These are phyloP conservation scores for Hanseniaspora thailandica DNA, from an alignment of 805 yeast species.

Conservation along the genomic window DNA sequence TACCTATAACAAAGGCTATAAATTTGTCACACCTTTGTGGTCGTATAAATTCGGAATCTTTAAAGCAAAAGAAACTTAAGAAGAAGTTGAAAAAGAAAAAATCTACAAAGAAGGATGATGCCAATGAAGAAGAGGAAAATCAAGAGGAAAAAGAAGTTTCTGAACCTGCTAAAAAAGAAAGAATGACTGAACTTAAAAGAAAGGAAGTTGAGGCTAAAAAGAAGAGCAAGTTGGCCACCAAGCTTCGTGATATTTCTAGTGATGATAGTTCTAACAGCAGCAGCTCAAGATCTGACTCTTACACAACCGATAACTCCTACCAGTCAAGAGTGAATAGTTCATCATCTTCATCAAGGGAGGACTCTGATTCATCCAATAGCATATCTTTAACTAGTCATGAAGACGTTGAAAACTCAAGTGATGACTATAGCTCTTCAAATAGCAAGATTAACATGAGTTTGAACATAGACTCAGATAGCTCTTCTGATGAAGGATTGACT, in stretches of 20 bases:
- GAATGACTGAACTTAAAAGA: not conserved
- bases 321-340: not conserved
- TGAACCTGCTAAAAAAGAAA: conserved; percentile 1
- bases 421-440: not conserved
- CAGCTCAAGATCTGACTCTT: not conserved
- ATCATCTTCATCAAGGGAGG: not conserved
- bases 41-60: conserved; percentile 3
- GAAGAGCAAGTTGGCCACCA: not conserved
- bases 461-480: not conserved
- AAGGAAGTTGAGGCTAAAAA: conserved; percentile 2
- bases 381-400: not conserved
- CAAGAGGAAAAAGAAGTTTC: not conserved
- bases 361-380: not conserved
- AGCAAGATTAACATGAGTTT: not conserved
- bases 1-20: conserved; percentile 12
- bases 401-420: not conserved
- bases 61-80: conserved; percentile 6
- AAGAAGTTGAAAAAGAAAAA: conserved; percentile 12
- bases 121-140: not conserved
- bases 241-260: not conserved
- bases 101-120: not conserved
- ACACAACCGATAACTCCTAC: not conserved
- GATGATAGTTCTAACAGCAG: not conserved
- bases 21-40: conserved; percentile 13
- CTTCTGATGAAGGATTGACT: not conserved